Percentiles rank a stretch among this genome's conserved stretches.
These are phyloP conservation scores for Colletotrichum orbiculare DNA, from an alignment of 2,329 filamentous ascomycete genomes.

Conservation along the genomic window DNA sequence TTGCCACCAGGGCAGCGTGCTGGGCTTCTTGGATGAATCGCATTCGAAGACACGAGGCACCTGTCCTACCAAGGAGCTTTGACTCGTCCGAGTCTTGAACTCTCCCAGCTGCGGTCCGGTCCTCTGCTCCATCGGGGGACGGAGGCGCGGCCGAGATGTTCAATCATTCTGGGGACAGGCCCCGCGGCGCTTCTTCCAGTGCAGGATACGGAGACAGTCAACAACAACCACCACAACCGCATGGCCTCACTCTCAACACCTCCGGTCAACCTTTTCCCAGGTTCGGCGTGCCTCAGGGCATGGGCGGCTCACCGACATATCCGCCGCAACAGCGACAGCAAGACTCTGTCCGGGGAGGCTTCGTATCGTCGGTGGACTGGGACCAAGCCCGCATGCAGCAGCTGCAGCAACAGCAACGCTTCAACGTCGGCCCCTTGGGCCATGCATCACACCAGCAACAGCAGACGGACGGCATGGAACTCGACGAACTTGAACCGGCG, in stretches of 20 bases:
- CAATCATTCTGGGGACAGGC: conserved; percentile 47
- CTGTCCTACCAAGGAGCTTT: conserved; percentile 51
- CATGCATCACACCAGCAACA: conserved; percentile 19
- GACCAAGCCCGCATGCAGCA: conserved; percentile 45
- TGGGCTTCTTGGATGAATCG: conserved; percentile 37
- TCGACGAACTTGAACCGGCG: conserved; percentile 33
- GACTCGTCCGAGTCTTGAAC: conserved; percentile 52
- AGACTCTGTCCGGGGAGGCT: conserved; percentile 17
- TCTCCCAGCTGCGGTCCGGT: conserved; percentile 48
- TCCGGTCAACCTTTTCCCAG: conserved; percentile 47
- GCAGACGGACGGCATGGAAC: conserved; percentile 36
- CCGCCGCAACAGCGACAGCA: conserved; percentile 36
- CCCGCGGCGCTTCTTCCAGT: conserved; percentile 44
- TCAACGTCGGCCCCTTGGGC: conserved; percentile 24
- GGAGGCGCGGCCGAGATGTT: conserved; percentile 51
- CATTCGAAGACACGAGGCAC: conserved; percentile 37
- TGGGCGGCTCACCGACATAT: conserved; percentile 42
- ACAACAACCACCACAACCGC: background rate
- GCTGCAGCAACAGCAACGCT: conserved; percentile 40
- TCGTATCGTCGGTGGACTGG: conserved; percentile 51
- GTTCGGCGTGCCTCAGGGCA: conserved; percentile 45
- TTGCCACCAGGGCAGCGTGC: conserved; percentile 44
- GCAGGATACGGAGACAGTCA: conserved; percentile 34
- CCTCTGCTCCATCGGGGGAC: conserved; percentile 45
- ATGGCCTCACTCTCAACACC: conserved; percentile 43